Percentiles rank a stretch among this genome's conserved stretches.
Conservation (phyloP, 768 basidiomycete genomes). For the Symmetrospora coprosmae region DNA sequence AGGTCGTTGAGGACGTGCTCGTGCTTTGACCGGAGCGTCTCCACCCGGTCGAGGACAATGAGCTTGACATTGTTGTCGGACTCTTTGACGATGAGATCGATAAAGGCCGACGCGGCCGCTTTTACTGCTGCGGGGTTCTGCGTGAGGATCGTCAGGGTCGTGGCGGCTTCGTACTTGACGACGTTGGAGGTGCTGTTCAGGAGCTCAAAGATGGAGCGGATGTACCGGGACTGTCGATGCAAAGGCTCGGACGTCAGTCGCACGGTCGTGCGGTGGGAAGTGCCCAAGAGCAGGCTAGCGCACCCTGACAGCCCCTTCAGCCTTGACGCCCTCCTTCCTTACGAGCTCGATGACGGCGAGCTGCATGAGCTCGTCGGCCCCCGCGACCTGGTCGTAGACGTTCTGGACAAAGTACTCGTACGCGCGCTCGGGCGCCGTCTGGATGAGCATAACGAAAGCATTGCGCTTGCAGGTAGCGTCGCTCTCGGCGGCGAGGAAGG, state of each 20-base stretch:
- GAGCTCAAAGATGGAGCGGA: conserved; percentile 81
- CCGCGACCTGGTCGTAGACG: conserved; percentile 66
- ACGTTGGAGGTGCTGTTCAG: conserved; percentile 60
- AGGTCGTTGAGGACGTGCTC: conserved; percentile 68
- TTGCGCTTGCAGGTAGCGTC: conserved; percentile 95
- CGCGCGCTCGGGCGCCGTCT: conserved; percentile 64
- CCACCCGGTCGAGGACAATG: conserved; percentile 84
- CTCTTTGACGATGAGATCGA: conserved; percentile 80
- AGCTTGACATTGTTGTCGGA: conserved; percentile 98
- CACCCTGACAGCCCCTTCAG: conserved; percentile 66
- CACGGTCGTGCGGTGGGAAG: not conserved
- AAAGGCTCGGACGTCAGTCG: not conserved
- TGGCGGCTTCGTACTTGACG: conserved; percentile 95
- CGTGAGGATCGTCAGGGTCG: conserved; percentile 79
- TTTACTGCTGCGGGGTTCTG: conserved; percentile 93
- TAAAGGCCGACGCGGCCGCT: conserved; percentile 77
- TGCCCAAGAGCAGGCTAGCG: conserved; percentile 33
- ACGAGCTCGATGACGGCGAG: conserved; percentile 92
- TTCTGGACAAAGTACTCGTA: conserved; percentile 69
- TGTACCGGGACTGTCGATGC: conserved; percentile 64
- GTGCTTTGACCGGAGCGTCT: conserved; percentile 64
- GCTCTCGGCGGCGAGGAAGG: conserved; percentile 87
- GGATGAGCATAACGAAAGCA: conserved; percentile 84
- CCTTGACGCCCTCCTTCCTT: conserved; percentile 63
- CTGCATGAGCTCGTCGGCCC: conserved; percentile 81